Percentiles rank a stretch among this genome's conserved stretches.
Evolutionary conservation across 2,329 filamentous ascomycete species (phyloP).

Genomic region (Pseudopyrenochaeta lycopersici): DNA sequence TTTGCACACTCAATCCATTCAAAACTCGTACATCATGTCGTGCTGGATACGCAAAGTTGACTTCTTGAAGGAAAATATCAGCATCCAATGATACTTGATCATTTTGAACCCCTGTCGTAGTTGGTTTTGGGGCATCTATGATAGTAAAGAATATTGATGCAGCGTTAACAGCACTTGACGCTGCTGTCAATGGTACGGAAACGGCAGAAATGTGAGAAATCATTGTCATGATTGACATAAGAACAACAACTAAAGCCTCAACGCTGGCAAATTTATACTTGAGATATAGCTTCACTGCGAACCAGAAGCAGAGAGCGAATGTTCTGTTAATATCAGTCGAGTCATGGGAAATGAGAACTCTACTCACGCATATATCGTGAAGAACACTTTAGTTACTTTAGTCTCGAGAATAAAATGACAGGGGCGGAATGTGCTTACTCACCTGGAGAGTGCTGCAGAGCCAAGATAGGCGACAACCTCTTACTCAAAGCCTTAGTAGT

Average conservation of each 20-base stretch:
- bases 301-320: conserved; percentile 39
- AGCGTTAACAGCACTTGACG: conserved; percentile 23
- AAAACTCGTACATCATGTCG: conserved; percentile 87
- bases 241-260: conserved; percentile 28
- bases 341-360: neutral
- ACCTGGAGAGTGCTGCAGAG: conserved; percentile 32
- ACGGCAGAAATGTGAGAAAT: conserved; percentile 24
- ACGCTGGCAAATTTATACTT: conserved; percentile 20
- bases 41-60: conserved; percentile 36
- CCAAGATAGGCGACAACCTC: conserved; percentile 24
- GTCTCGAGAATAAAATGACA: neutral
- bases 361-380: conserved; percentile 32
- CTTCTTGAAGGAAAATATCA: conserved; percentile 33
- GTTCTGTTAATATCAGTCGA: conserved; percentile 19
- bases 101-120: conserved; percentile 14
- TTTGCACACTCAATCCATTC: conserved; percentile 76
- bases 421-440: neutral
- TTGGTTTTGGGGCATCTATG: conserved; percentile 34
- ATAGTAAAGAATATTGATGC: conserved; percentile 32
- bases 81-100: conserved; percentile 16
- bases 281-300: conserved; percentile 28
- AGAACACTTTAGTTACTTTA: conserved; percentile 26
- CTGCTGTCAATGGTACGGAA: conserved; percentile 28
- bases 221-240: conserved; percentile 35
- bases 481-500: conserved; percentile 12